Conservation (phyloP, 257 asterid species). For the Solanum rostratum region DNA sequence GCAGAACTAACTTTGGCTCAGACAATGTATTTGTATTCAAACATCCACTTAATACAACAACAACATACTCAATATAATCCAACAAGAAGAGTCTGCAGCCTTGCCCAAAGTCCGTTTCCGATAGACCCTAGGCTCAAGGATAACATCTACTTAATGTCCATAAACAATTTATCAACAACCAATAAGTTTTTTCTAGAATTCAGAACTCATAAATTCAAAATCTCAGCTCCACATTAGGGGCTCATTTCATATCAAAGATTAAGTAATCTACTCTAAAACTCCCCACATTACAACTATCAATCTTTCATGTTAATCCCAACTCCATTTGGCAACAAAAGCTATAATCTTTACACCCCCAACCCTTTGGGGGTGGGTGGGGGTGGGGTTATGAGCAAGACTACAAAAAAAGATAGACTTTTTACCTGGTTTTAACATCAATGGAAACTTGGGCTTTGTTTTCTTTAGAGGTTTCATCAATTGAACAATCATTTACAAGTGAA, state of each 20-base stretch:
- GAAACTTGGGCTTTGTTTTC: not conserved
- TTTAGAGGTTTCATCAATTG: conserved; percentile 29
- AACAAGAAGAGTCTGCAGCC: not conserved
- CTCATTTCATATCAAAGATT: not conserved
- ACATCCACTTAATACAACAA: not conserved
- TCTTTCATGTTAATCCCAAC: not conserved
- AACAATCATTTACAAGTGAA: conserved; percentile 33
- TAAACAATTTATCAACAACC: not conserved
- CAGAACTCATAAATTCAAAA: not conserved
- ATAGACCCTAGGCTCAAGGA: not conserved
- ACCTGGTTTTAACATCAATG: conserved; percentile 42
- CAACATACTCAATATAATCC: no score
- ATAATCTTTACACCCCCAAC: no score
- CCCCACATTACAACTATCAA: not conserved
- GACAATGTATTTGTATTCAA: not conserved
- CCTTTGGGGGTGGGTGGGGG: no score
- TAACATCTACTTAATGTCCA: not conserved
- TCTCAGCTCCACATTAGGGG: not conserved
- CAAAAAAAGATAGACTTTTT: not conserved
- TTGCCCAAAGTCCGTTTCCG: not conserved
- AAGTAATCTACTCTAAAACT: not conserved
- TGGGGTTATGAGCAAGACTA: not conserved
- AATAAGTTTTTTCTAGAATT: not conserved
- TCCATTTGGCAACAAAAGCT: not conserved
- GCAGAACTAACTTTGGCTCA: not conserved